Percentiles rank a stretch among this genome's conserved stretches.
Conservation (phyloP, 371 early-diverging fungal genomes). For the Mortierella sp. region DNA sequence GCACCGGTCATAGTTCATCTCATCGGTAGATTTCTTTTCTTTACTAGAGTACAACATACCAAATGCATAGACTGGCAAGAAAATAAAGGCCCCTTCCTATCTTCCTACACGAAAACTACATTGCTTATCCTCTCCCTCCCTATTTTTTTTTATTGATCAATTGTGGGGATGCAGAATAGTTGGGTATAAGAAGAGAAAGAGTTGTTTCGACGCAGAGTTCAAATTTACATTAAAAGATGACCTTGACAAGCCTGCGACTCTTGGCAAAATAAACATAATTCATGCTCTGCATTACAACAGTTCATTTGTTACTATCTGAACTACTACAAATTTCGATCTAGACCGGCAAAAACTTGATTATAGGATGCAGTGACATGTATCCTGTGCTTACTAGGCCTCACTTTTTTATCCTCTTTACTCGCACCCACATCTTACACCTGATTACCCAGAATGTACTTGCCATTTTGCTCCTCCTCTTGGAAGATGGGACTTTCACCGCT, state of each 20-base stretch:
- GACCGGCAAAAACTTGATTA: background rate
- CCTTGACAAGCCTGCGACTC: slow-evolving; percentile 72
- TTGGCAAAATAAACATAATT: no score
- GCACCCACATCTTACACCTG: background rate
- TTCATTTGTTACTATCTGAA: no score
- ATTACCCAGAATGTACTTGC: background rate
- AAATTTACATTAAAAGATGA: slow-evolving; percentile 73
- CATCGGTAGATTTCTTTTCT: background rate
- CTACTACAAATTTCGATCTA: background rate
- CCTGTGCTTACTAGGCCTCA: background rate
- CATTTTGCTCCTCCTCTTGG: background rate
- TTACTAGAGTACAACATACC: background rate
- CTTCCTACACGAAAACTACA: no score
- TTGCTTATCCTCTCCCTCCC: no score
- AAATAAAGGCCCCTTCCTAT: background rate
- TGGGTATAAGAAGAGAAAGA: slow-evolving; percentile 76
- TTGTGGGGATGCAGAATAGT: slow-evolving; percentile 72
- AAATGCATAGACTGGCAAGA: background rate
- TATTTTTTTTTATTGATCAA: slow-evolving; percentile 61
- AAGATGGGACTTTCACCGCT: background rate
- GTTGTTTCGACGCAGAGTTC: slow-evolving; percentile 66
- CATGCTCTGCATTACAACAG: no score
- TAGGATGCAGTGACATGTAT: no score
- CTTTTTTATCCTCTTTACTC: background rate
- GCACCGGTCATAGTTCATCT: slow-evolving; percentile 30